A percentile compares a stretch with the other conserved stretches of the same genome.
These are phyloP conservation scores for Beauveria sp. DNA, from an alignment of 2,329 filamentous ascomycete genomes.

Conservation along the genomic window DNA sequence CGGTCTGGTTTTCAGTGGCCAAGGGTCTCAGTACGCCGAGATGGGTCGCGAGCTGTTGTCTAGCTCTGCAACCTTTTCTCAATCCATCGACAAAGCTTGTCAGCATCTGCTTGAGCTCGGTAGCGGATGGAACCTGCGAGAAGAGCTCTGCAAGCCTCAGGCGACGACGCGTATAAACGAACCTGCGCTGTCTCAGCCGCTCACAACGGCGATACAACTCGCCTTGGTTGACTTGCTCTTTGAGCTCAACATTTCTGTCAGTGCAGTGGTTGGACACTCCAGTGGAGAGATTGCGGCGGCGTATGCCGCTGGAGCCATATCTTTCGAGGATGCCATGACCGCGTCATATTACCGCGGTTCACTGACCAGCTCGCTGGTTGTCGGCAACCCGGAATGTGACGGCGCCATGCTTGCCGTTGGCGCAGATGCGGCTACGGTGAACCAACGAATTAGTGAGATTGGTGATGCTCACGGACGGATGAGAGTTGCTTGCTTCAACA, in stretches of 20 bases:
- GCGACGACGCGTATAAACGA: slow-evolving; percentile 20
- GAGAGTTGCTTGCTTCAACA: slow-evolving; percentile 25
- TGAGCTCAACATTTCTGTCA: slow-evolving; percentile 28
- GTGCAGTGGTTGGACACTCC: slow-evolving; percentile 32
- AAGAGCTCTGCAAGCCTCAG: neutral
- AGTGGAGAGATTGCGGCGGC: slow-evolving; percentile 36
- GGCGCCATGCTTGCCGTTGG: slow-evolving; percentile 34
- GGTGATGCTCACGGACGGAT: slow-evolving; percentile 19
- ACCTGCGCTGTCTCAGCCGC: slow-evolving; percentile 30
- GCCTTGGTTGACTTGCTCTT: slow-evolving; percentile 31
- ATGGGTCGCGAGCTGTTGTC: slow-evolving; percentile 24
- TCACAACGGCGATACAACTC: slow-evolving; percentile 34
- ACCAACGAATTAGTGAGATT: slow-evolving; percentile 17
- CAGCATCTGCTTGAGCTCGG: slow-evolving; percentile 1
- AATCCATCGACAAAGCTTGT: slow-evolving; percentile 18
- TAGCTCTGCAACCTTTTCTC: slow-evolving; percentile 21
- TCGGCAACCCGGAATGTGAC: slow-evolving; percentile 12
- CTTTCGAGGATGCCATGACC: slow-evolving; percentile 32
- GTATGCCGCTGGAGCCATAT: slow-evolving; percentile 31
- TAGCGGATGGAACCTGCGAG: neutral
- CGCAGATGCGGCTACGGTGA: slow-evolving; percentile 13
- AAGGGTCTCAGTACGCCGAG: slow-evolving; percentile 23
- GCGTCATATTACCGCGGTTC: slow-evolving; percentile 29
- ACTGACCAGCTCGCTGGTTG: slow-evolving; percentile 21
- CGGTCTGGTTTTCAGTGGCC: slow-evolving; percentile 23